Conservation (phyloP, 23 red algal species). For the Chondrus crispus region DNA sequence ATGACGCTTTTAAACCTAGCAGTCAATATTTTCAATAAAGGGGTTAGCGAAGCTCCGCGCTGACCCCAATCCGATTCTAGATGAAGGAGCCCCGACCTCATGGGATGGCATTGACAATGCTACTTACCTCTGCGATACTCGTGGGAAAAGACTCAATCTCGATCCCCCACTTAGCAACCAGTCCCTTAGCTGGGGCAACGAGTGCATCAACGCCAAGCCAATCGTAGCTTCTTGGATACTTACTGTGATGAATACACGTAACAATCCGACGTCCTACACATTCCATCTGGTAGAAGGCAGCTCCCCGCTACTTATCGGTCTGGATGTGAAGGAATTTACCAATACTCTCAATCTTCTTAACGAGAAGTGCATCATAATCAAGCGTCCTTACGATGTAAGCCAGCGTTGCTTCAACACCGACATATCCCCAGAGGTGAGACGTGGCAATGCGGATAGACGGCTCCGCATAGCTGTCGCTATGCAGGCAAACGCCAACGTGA, state of each 20-base stretch:
- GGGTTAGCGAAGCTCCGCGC: background rate
- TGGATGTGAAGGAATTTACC: background rate
- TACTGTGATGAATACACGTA: background rate
- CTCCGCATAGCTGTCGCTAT: background rate
- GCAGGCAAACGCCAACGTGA: background rate
- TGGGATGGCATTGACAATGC: background rate
- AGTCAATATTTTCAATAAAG: constrained; percentile 36
- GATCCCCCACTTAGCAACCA: background rate
- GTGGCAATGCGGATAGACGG: background rate
- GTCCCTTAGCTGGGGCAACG: background rate
- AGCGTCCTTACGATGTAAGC: background rate
- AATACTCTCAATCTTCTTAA: background rate
- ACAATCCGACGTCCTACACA: background rate
- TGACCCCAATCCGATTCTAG: constrained; percentile 19
- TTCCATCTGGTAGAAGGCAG: background rate
- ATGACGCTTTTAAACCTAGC: too few relatives aligned
- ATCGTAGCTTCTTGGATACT: background rate
- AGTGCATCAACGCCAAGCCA: background rate
- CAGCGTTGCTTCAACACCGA: background rate
- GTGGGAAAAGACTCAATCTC: background rate
- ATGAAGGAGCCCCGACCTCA: constrained; percentile 8
- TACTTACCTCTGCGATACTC: constrained; percentile 2
- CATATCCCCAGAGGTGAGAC: background rate
- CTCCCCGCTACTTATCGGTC: background rate
- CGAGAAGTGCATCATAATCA: background rate